Evolutionary conservation across 352 stramenopile genomes (phyloP).

Genomic region (Phytopythium aichiense): DNA sequence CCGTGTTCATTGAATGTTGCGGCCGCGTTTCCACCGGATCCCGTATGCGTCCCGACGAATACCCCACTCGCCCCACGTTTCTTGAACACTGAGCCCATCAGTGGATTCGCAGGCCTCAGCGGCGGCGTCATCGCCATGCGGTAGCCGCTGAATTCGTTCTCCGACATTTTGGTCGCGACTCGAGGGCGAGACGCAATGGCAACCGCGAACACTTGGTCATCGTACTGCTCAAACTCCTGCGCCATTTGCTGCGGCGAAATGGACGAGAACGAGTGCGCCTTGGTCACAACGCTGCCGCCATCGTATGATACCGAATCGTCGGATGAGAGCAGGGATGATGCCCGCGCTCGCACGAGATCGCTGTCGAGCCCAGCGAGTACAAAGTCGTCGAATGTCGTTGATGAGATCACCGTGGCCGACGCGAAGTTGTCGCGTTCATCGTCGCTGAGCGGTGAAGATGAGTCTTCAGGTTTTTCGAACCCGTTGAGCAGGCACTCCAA

Average conservation of each 20-base stretch:
- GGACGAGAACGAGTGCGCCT: conserved; percentile 44
- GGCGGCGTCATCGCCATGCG: conserved; percentile 49
- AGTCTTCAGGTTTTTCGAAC: conserved; percentile 25
- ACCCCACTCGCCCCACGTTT: conserved; percentile 29
- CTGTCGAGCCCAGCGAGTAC: conserved; percentile 54
- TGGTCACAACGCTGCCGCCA: conserved; percentile 31
- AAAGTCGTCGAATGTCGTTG: conserved; percentile 47
- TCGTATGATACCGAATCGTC: conserved; percentile 44
- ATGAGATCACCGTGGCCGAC: conserved; percentile 31
- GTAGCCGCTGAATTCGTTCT: conserved; percentile 31
- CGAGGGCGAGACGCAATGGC: conserved; percentile 10
- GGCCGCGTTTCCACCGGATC: conserved; percentile 23
- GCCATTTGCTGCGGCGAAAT: conserved; percentile 36
- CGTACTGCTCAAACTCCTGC: conserved; percentile 64
- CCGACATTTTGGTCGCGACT: conserved; percentile 31
- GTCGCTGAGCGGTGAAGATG: conserved; percentile 18
- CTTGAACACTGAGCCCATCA: conserved; percentile 35
- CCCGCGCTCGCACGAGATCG: conserved; percentile 57
- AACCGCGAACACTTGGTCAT: conserved; percentile 68
- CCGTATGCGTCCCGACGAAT: conserved; percentile 26
- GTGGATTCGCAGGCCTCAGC: conserved; percentile 26
- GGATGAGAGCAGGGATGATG: conserved; percentile 48
- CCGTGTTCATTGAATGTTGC: conserved; percentile 17
- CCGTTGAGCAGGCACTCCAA: conserved; percentile 52
- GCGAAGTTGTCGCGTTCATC: conserved; percentile 28